phyloP scores from a whole-genome alignment of 768 basidiomycete species.

The Cantharellus cinnabarinus region DNA sequence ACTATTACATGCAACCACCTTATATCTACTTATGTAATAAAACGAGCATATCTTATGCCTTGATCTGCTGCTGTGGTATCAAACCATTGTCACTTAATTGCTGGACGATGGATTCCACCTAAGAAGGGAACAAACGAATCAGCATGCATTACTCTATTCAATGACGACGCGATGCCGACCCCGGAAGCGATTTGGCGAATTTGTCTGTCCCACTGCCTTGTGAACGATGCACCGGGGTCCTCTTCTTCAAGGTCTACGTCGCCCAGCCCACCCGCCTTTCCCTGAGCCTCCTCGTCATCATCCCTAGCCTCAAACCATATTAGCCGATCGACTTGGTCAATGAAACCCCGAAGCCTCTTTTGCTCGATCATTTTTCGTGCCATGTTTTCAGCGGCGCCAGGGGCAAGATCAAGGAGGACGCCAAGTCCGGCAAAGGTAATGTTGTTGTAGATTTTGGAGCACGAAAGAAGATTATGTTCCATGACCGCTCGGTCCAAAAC shows the following conservation, averaged over 20 bases:
- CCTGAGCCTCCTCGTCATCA: slow-evolving; percentile 84
- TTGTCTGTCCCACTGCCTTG: slow-evolving; percentile 90
- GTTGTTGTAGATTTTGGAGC: slow-evolving; percentile 93
- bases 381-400: slow-evolving; percentile 91
- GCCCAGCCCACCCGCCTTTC: slow-evolving; percentile 83
- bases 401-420: slow-evolving; percentile 68
- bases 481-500: slow-evolving; percentile 94
- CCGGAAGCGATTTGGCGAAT: slow-evolving; percentile 77
- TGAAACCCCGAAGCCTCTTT: slow-evolving; percentile 74
- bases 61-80: slow-evolving; percentile 14
- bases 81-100: slow-evolving; percentile 53
- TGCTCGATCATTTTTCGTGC: slow-evolving; percentile 98
- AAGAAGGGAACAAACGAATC: not conserved
- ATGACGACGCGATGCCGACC: slow-evolving; percentile 24
- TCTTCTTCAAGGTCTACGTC: slow-evolving; percentile 71
- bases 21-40: no score
- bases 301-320: slow-evolving; percentile 79
- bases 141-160: not conserved
- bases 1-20: no score
- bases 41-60: no score
- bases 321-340: slow-evolving; percentile 87
- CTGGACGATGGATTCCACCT: slow-evolving; percentile 82
- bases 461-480: slow-evolving; percentile 95
- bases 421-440: slow-evolving; percentile 93
- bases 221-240: slow-evolving; percentile 75